phyloP scores from a whole-genome alignment of 78 protist genomes.

The Chrysochromulina tobinii region DNA sequence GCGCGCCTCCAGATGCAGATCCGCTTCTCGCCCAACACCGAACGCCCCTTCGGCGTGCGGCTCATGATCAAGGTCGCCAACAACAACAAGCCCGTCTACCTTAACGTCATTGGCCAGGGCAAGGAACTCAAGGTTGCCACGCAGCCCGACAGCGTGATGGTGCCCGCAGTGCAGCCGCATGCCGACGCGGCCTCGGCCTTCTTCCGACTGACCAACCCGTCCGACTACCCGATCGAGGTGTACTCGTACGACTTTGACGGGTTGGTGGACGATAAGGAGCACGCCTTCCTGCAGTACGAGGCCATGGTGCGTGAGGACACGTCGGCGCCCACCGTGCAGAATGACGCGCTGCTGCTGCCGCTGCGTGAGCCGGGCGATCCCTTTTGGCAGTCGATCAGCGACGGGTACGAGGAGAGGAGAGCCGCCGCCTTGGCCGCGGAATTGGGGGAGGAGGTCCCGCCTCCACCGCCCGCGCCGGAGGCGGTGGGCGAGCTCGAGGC shows the following conservation, averaged over 20 bases:
- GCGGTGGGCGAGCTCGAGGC: background rate
- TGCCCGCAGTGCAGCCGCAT: slow-evolving; percentile 60
- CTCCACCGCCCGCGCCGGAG: background rate
- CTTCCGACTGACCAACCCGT: slow-evolving; percentile 37
- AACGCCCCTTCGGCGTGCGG: background rate
- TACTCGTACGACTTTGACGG: slow-evolving; percentile 58
- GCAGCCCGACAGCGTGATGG: background rate
- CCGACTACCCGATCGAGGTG: slow-evolving; percentile 34
- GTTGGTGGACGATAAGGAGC: slow-evolving; percentile 45
- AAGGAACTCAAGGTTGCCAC: background rate
- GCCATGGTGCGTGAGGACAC: slow-evolving; percentile 9
- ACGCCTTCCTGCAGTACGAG: slow-evolving; percentile 26
- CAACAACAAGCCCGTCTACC: background rate
- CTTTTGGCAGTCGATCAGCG: background rate
- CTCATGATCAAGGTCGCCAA: background rate
- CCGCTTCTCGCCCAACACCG: slow-evolving; percentile 10
- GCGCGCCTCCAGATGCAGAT: background rate
- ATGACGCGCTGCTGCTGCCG: background rate
- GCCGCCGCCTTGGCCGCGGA: background rate
- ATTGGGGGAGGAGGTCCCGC: background rate
- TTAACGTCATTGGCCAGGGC: background rate
- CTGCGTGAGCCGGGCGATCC: slow-evolving; percentile 54
- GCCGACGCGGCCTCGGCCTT: background rate
- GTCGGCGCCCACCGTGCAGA: background rate
- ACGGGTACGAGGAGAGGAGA: background rate